Percentiles rank a stretch among this genome's conserved stretches.
phyloP scores from a whole-genome alignment of 2,329 filamentous ascomycete species.

The Rachicladosporium sp. region DNA sequence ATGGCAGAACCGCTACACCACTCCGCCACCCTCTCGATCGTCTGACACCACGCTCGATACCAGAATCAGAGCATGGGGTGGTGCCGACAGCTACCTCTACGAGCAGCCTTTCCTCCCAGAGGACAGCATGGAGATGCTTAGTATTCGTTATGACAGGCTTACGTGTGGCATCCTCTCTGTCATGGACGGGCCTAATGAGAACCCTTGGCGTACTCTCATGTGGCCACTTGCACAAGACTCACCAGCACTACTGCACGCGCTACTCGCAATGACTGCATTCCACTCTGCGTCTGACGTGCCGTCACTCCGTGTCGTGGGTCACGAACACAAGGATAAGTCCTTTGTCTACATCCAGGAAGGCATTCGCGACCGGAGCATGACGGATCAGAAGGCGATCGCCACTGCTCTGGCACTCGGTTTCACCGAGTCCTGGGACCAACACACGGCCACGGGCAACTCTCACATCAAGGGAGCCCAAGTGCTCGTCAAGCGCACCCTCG shows the following conservation, averaged over 20 bases:
- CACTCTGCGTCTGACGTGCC: slow-evolving; percentile 50
- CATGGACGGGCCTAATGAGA: slow-evolving; percentile 56
- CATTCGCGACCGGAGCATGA: slow-evolving; percentile 46
- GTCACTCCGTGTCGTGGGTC: slow-evolving; percentile 47
- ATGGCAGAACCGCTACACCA: too few relatives aligned
- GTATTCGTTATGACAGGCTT: slow-evolving; percentile 49
- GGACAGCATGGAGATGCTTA: slow-evolving; percentile 46
- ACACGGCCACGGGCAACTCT: slow-evolving; percentile 55
- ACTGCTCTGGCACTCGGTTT: slow-evolving; percentile 60
- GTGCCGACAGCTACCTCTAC: slow-evolving; percentile 12
- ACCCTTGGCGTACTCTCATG: slow-evolving; percentile 59
- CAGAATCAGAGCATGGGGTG: background rate
- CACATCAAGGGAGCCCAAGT: slow-evolving; percentile 57
- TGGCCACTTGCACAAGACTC: slow-evolving; percentile 55
- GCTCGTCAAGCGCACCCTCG: slow-evolving; percentile 48
- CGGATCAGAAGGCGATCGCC: slow-evolving; percentile 52
- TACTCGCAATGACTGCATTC: slow-evolving; percentile 57
- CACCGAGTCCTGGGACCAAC: slow-evolving; percentile 58
- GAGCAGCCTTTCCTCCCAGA: slow-evolving; percentile 18
- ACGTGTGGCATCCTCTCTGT: slow-evolving; percentile 61
- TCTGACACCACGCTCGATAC: too few relatives aligned
- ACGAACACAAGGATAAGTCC: slow-evolving; percentile 56
- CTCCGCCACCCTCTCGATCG: too few relatives aligned
- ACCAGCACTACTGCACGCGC: slow-evolving; percentile 54
- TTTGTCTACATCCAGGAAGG: slow-evolving; percentile 47